Conservation (phyloP, 768 basidiomycete genomes). For the Crassisporium funariophilum region DNA sequence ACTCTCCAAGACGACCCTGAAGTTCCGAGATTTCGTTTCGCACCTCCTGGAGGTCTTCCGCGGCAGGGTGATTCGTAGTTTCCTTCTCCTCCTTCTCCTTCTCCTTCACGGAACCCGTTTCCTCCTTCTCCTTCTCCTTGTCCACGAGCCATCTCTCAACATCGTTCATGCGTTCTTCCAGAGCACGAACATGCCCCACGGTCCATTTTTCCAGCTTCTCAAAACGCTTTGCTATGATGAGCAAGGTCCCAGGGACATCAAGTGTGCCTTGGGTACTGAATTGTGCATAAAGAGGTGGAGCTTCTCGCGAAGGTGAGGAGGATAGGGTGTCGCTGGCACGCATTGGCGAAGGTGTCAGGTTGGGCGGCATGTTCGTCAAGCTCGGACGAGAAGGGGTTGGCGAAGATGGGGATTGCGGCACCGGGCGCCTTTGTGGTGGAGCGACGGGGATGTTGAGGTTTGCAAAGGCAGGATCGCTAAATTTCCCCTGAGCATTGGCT, state of each 20-base stretch:
- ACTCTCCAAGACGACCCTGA: slow-evolving; percentile 70
- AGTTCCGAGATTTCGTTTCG: slow-evolving; percentile 73
- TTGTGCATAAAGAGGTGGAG: slow-evolving; percentile 75
- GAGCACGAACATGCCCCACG: slow-evolving; percentile 81
- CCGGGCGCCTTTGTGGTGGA: slow-evolving; percentile 48
- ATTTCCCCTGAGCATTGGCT: slow-evolving; percentile 51
- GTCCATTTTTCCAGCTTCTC: slow-evolving; percentile 93
- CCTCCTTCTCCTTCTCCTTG: slow-evolving; percentile 70
- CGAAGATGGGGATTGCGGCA: slow-evolving; percentile 58
- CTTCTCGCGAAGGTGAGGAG: slow-evolving; percentile 55
- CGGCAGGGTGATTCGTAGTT: no score
- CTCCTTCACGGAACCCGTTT: slow-evolving; percentile 16
- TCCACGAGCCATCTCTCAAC: slow-evolving; percentile 91
- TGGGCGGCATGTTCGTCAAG: slow-evolving; percentile 49
- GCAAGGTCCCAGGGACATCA: slow-evolving; percentile 73
- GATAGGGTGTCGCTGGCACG: slow-evolving; percentile 46
- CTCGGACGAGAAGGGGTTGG: slow-evolving; percentile 64
- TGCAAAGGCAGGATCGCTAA: slow-evolving; percentile 56
- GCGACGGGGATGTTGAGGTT: slow-evolving; percentile 54
- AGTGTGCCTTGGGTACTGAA: slow-evolving; percentile 72
- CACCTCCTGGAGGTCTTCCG: slow-evolving; percentile 52
- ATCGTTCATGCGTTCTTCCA: slow-evolving; percentile 91
- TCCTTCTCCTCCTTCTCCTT: slow-evolving; percentile 18
- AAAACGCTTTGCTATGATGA: slow-evolving; percentile 77
- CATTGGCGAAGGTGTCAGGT: slow-evolving; percentile 67